A percentile compares a stretch with the other conserved stretches of the same genome.
Conservation (phyloP, 176 grass and related monocot species). For the Oryza officinalis region DNA sequence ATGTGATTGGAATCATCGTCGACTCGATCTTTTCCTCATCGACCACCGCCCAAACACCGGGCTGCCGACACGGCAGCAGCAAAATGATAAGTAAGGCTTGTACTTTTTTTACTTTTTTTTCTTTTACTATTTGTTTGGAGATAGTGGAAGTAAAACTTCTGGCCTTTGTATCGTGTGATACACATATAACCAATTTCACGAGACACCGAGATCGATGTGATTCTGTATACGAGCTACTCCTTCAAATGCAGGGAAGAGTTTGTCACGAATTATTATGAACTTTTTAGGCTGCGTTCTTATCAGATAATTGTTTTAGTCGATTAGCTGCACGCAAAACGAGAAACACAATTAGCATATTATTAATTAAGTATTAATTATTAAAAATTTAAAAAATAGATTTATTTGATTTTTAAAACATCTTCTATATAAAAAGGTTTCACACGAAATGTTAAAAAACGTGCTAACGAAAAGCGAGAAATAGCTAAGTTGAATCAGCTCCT, state of each 20-base stretch:
- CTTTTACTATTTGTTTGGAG: not conserved
- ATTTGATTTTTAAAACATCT: too few relatives aligned
- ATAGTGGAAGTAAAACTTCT: not conserved
- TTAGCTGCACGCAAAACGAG: too few relatives aligned
- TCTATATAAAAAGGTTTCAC: too few relatives aligned
- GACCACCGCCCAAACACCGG: not conserved
- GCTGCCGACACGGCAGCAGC: not conserved
- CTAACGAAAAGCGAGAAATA: too few relatives aligned
- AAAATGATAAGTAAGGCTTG: not conserved
- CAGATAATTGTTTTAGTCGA: too few relatives aligned
- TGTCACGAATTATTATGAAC: not conserved
- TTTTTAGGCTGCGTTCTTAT: too few relatives aligned
- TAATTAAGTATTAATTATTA: too few relatives aligned
- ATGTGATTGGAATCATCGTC: not conserved
- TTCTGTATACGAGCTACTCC: not conserved
- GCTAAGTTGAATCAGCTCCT: too few relatives aligned
- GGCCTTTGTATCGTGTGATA: not conserved
- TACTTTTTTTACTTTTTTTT: not conserved
- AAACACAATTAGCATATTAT: too few relatives aligned
- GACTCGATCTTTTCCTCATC: not conserved
- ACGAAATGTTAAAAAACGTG: too few relatives aligned
- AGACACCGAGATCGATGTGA: not conserved
- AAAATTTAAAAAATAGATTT: too few relatives aligned
- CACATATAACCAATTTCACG: not conserved
- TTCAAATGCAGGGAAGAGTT: not conserved